Evolutionary conservation across 768 basidiomycete genomes (phyloP).

Genomic region (Calocybe gangraenosa): DNA sequence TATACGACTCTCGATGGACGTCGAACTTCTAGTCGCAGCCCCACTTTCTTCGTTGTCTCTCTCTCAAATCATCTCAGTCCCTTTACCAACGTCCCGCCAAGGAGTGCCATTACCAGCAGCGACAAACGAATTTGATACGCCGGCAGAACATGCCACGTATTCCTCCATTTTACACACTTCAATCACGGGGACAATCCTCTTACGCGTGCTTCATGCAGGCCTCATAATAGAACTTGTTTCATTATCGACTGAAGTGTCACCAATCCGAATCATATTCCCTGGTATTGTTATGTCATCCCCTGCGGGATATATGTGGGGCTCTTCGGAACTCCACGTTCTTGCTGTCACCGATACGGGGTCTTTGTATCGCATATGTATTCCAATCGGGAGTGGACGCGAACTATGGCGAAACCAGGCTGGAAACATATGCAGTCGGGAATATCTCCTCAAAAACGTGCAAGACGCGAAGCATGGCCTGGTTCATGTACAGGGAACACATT

Average conservation of each 20-base stretch:
- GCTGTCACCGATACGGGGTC: conserved; percentile 65
- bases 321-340: conserved; percentile 62
- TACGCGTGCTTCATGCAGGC: conserved; percentile 72
- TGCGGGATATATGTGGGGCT: conserved; percentile 53
- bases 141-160: conserved; percentile 70
- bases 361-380: conserved; percentile 68
- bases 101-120: conserved; percentile 44
- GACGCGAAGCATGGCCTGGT: conserved; percentile 43
- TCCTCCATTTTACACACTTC: conserved; percentile 54
- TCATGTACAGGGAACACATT: conserved; percentile 66
- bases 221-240: conserved; percentile 74
- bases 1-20: conserved; percentile 22
- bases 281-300: conserved; percentile 62
- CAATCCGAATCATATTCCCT: conserved; percentile 78
- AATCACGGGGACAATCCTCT: conserved; percentile 59
- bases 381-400: conserved; percentile 44
- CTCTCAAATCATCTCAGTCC: conserved; percentile 43
- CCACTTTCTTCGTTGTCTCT: conserved; percentile 66
- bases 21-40: conserved; percentile 47
- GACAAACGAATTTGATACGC: conserved; percentile 40
- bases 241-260: conserved; percentile 57
- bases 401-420: conserved; percentile 56
- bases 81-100: conserved; percentile 57
- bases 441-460: conserved; percentile 52
- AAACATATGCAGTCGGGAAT: conserved; percentile 62